Base-by-base conservation (phyloP, 441 rosid genomes). In the Croton setiger region DNA sequence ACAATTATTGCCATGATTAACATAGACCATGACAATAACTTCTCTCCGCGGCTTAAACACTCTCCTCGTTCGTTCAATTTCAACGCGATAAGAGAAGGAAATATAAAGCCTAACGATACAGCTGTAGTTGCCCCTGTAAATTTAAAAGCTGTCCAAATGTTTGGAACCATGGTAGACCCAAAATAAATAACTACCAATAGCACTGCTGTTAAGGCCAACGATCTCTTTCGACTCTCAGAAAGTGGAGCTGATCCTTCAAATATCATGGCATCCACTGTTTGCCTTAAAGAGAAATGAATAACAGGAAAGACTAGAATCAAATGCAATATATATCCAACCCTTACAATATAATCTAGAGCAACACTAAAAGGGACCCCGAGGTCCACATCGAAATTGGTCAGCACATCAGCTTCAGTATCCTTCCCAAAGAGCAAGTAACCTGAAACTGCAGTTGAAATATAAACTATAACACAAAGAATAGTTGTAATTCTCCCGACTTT, bases 41-140 rank as follows among this genome's bases (percentile, higher is more conserved):
- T 88, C 68, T 90, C 90, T 56, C 74, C 79, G 2, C 12, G 7
- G 67, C 79, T 85, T 76, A 92, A 83, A 36, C 85, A 60, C 58
- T 70, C 84, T 12, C 83, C 91, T 63, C 60, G 74, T 9, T 74
- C 69, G 66, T 91, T 76, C 74, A 84, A 72, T 77, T 72, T 78
- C 74, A 94, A 69, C 2, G 98, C 91, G 67, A 94, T 72, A 10
- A 92, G 92, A 75, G 94, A 78, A 15, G 99, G 99, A 74, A 94
- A 94, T 35, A 84, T 94, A 68, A 92, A 94, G 61, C 99, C 99
- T 66, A 94, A 82, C 0, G 99, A 90, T 35, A 95, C 94, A 6
- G 99, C 98, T 20, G 97, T 83, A 53, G 99, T 92, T 14, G 99
- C 98, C 14, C 99, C 98, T 0, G 98, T 95, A 75, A 92, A 95